Conservation (phyloP, 1,284 basidiomycete species). For the Boletus sp. region DNA sequence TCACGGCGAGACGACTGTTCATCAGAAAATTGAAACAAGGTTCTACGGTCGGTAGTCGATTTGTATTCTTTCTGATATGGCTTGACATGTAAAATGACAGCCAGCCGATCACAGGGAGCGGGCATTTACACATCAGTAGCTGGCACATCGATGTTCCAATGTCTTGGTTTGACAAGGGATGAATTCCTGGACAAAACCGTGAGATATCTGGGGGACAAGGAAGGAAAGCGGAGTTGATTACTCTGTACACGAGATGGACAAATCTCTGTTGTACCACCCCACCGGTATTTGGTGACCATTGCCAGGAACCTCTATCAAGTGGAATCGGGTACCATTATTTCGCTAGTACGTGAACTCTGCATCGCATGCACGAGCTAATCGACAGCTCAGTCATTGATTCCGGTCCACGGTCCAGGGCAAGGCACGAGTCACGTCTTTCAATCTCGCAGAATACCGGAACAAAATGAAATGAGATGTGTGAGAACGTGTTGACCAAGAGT, state of each 20-base stretch:
- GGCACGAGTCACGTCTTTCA: not conserved
- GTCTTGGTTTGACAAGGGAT: not conserved
- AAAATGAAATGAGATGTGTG: not conserved
- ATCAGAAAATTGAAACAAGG: constrained; percentile 1
- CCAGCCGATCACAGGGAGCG: not conserved
- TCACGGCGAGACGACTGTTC: not conserved
- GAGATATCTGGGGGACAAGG: not conserved
- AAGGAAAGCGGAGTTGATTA: not conserved
- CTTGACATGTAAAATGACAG: not conserved
- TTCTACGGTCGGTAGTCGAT: not conserved
- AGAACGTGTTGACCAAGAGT: not conserved
- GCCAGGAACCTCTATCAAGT: not conserved
- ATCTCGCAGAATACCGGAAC: not conserved
- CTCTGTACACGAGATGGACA: not conserved
- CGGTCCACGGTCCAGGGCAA: not conserved
- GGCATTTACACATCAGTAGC: not conserved
- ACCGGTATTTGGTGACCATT: not conserved
- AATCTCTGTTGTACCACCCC: not conserved
- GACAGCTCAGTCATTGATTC: not conserved
- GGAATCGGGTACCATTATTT: not conserved
- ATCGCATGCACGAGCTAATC: not conserved
- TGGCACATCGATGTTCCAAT: not conserved
- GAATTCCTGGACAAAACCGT: not conserved
- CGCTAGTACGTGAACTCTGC: not conserved
- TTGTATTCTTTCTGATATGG: not conserved